Percentiles rank a stretch among this genome's conserved stretches.
Evolutionary conservation across 371 early-diverging fungal species (phyloP).

Genomic region (Mucor sp.): DNA sequence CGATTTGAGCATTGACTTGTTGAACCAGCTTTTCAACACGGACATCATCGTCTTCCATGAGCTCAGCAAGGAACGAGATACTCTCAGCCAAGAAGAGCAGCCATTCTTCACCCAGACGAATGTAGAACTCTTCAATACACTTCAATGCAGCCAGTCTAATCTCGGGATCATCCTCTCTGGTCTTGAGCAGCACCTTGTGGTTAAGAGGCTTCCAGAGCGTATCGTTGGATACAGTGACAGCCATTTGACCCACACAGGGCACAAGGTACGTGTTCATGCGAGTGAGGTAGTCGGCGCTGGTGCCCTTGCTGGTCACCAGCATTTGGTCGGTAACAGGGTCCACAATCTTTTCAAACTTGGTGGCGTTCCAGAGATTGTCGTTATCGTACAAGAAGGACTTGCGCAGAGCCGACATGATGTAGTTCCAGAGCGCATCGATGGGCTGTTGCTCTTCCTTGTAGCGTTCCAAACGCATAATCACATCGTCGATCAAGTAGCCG

Average conservation of each 20-base stretch:
- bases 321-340: slow-evolving; percentile 77
- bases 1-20: slow-evolving; percentile 84
- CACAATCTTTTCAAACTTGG: slow-evolving; percentile 73
- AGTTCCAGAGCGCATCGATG: slow-evolving; percentile 60
- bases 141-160: slow-evolving; percentile 78
- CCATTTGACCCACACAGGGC: slow-evolving; percentile 83
- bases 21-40: slow-evolving; percentile 82
- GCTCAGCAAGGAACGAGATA: slow-evolving; percentile 93
- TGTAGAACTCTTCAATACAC: slow-evolving; percentile 80
- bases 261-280: slow-evolving; percentile 70
- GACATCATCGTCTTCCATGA: slow-evolving; percentile 85
- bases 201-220: slow-evolving; percentile 89
- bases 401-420: slow-evolving; percentile 60
- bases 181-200: slow-evolving; percentile 75
- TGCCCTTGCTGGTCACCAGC: slow-evolving; percentile 51
- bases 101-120: slow-evolving; percentile 89
- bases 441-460: slow-evolving; percentile 45
- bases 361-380: slow-evolving; percentile 74
- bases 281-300: slow-evolving; percentile 46
- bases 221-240: slow-evolving; percentile 79
- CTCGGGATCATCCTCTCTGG: slow-evolving; percentile 69
- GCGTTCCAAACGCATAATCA: slow-evolving; percentile 59
- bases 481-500: slow-evolving; percentile 74
- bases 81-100: slow-evolving; percentile 92
- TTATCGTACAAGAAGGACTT: slow-evolving; percentile 76